phyloP scores from a whole-genome alignment of 768 basidiomycete species.

The Leccinum broughii region DNA sequence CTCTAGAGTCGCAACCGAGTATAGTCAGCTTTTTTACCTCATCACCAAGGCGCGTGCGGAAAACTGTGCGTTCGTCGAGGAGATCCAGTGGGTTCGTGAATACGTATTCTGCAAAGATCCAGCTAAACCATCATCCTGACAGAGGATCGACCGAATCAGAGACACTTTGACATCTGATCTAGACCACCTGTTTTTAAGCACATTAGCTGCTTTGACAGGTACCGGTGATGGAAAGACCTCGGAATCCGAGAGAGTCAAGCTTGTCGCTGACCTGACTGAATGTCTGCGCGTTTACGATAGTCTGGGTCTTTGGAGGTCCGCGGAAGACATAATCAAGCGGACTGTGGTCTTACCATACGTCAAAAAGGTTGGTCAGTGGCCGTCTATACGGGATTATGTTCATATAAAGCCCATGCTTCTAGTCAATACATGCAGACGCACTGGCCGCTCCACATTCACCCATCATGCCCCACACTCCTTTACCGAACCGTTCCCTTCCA shows the following conservation, averaged over 20 bases:
- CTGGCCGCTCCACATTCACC: conserved; percentile 71
- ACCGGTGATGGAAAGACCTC: conserved; percentile 49
- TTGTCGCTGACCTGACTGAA: conserved; percentile 68
- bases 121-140: conserved; percentile 23
- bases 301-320: conserved; percentile 80
- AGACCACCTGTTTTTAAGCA: conserved; percentile 73
- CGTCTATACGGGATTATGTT: background rate
- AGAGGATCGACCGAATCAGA: conserved; percentile 84
- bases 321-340: conserved; percentile 79
- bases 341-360: conserved; percentile 76
- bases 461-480: conserved; percentile 74
- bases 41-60: conserved; percentile 77
- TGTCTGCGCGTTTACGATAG: conserved; percentile 79
- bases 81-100: conserved; percentile 78
- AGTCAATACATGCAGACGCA: conserved; percentile 78
- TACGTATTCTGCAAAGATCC: conserved; percentile 10
- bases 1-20: conserved; percentile 84
- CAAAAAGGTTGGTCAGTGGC: conserved; percentile 64
- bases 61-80: conserved; percentile 76
- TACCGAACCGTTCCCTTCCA: conserved; percentile 41
- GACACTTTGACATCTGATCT: conserved; percentile 85
- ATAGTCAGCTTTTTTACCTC: conserved; percentile 90
- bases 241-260: conserved; percentile 44
- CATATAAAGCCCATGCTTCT: conserved; percentile 4
- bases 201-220: conserved; percentile 51